A percentile compares a stretch with the other conserved stretches of the same genome.
Conservation (phyloP, 345 rosid genomes). For the Cardamine resedifolia region DNA sequence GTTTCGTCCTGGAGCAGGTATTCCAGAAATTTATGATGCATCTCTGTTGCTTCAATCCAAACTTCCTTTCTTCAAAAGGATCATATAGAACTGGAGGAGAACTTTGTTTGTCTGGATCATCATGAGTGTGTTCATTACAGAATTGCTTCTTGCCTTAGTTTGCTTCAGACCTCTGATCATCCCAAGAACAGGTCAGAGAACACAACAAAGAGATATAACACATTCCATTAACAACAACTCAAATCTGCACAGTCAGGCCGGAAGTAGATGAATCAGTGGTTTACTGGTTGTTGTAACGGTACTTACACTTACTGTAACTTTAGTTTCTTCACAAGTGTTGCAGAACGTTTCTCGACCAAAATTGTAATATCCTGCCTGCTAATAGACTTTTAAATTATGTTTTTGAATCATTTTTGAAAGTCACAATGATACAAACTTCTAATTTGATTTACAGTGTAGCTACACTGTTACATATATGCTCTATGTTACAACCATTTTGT, state of each 20-base stretch:
- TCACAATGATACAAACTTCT: background rate
- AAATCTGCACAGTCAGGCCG: slow-evolving; percentile 10
- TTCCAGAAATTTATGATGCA: slow-evolving; percentile 81
- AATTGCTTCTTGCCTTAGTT: slow-evolving; percentile 49
- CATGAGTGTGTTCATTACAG: slow-evolving; percentile 43
- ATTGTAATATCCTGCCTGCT: slow-evolving; percentile 5
- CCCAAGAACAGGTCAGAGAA: slow-evolving; percentile 50
- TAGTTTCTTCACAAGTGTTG: background rate
- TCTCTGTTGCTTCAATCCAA: slow-evolving; percentile 55
- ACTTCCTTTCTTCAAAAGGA: slow-evolving; percentile 57
- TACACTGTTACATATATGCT: background rate
- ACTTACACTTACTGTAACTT: slow-evolving; percentile 3
- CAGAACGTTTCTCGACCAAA: background rate
- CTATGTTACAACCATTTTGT: slow-evolving; percentile 3
- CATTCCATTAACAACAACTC: slow-evolving; percentile 27
- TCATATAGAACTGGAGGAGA: slow-evolving; percentile 77
- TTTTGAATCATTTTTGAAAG: background rate
- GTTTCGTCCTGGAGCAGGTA: slow-evolving; percentile 59
- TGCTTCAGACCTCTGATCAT: slow-evolving; percentile 59
- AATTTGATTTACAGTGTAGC: background rate
- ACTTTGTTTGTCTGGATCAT: slow-evolving; percentile 66
- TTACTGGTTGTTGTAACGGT: background rate
- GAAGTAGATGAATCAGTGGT: slow-evolving; percentile 21
- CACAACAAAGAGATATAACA: slow-evolving; percentile 5
- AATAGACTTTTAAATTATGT: background rate